Evolutionary conservation across 371 early-diverging fungal genomes (phyloP), one percentile per base, ranked within the genome.

Genomic region (Rhizoclosmatium hyalinum): DNA sequence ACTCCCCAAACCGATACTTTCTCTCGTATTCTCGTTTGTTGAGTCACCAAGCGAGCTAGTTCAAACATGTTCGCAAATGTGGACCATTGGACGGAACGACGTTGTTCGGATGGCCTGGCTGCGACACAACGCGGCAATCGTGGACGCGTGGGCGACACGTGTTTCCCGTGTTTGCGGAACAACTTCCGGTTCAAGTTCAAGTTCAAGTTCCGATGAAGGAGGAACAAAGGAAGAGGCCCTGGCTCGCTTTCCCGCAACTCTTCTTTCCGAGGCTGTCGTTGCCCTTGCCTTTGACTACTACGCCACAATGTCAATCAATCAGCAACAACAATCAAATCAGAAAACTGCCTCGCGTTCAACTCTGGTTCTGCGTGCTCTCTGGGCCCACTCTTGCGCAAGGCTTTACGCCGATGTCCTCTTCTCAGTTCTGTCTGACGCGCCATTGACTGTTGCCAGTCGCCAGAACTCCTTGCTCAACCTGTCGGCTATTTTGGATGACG

Each of bases 1-100:
- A 12, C 50, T 50, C 50, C 6, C 50, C 6, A 50, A 50, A 17
- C 65, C 65, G 10, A 39, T 64, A 10, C 43, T 64, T 10, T 8
- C 41, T 17, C 65, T 64, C 45, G 41, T 64, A 17, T 64, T 64
- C 41, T 45, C 45, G 32, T 64, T 43, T 41, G 65, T 64, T 12
- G 65, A 64, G 10, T n/a, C n/a, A 39, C 65, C 65, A 6, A 12
- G 8, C 10, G 65, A 64, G 19, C 65, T 64, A 6, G 43, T 19
- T 5, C 12, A 8, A 12, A 64, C 41, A 6, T 64, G 65, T 41
- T 24, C n/a, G 14, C 6, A 5, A 41, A 32, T 64, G 12, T 12
- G 41, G 12, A 12, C 43, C 5, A 64, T 64, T 8, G 10, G 32
- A 5, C 17, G 8, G 8, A 64, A 45, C 43, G 65, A 64, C 8